Conservation (phyloP, 2,329 filamentous ascomycete species). For the Pseudocercospora fijiensis region DNA sequence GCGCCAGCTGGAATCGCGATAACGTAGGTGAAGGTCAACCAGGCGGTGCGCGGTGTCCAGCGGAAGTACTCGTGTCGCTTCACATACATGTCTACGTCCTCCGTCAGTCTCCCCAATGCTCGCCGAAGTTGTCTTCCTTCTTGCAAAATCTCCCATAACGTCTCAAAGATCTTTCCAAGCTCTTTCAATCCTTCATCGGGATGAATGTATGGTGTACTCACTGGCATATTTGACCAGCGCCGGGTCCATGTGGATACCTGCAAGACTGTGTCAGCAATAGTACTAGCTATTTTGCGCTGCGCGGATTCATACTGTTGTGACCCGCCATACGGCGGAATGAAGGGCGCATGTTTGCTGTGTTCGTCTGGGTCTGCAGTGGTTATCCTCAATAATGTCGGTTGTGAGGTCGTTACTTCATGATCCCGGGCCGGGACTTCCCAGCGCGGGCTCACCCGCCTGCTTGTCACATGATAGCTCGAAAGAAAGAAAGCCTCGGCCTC, state of each 20-base stretch:
- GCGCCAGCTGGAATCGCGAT: constrained; percentile 69
- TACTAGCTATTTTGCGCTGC: neutral
- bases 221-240: constrained; percentile 57
- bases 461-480: neutral
- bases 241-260: constrained; percentile 55
- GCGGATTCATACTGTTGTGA: constrained; percentile 37
- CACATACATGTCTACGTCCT: constrained; percentile 69
- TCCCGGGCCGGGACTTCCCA: neutral
- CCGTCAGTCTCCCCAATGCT: constrained; percentile 10
- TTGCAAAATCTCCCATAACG: neutral
- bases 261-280: constrained; percentile 21
- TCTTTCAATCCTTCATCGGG: neutral
- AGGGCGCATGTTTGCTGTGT: constrained; percentile 32
- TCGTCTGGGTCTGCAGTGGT: constrained; percentile 5
- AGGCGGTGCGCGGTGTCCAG: constrained; percentile 82
- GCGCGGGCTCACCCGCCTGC: neutral
- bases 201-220: constrained; percentile 41
- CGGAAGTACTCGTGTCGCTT: constrained; percentile 94
- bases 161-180: neutral
- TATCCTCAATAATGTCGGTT: constrained; percentile 6
- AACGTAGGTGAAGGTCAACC: constrained; percentile 75
- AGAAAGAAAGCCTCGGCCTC: neutral
- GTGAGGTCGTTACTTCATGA: constrained; percentile 8
- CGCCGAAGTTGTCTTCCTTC: neutral
- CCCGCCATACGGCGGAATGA: constrained; percentile 40